Evolutionary conservation across 148 eudicot genomes (phyloP).

Genomic region (Nyssa sinensis): DNA sequence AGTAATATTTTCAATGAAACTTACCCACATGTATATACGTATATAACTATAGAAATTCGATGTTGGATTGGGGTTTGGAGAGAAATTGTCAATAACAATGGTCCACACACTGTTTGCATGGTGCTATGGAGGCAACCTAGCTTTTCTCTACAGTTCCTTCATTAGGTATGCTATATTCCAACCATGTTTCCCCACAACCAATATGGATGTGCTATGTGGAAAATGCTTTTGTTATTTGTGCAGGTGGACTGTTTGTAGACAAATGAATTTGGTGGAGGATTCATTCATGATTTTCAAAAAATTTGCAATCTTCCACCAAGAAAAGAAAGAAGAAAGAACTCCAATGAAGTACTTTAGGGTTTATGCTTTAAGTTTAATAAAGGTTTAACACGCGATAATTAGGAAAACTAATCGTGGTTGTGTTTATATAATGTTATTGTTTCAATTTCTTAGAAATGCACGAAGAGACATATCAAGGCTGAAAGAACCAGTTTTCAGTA

Average conservation of each 20-base stretch:
- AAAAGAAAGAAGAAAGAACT: too few relatives aligned
- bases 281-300: slow-evolving; percentile 22
- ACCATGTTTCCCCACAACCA: background rate
- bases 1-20: too few relatives aligned
- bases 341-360: too few relatives aligned
- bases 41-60: background rate
- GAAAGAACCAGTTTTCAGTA: too few relatives aligned
- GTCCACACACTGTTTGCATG: slow-evolving; percentile 28
- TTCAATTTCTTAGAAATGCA: too few relatives aligned
- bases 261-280: slow-evolving; percentile 31
- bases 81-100: slow-evolving; percentile 12
- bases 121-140: slow-evolving; percentile 35
- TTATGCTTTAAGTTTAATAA: too few relatives aligned
- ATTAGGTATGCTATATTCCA: slow-evolving; percentile 24
- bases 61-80: background rate
- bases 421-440: too few relatives aligned
- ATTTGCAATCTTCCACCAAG: slow-evolving; percentile 36
- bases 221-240: background rate
- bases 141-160: slow-evolving; percentile 23
- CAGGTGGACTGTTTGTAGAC: slow-evolving; percentile 33
- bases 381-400: too few relatives aligned
- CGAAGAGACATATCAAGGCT: too few relatives aligned
- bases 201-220: background rate
- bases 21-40: background rate
- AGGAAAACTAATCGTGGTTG: too few relatives aligned